Evolutionary conservation across 495 filamentous ascomycete genomes (phyloP).

Genomic region (Aspergillus affinis): DNA sequence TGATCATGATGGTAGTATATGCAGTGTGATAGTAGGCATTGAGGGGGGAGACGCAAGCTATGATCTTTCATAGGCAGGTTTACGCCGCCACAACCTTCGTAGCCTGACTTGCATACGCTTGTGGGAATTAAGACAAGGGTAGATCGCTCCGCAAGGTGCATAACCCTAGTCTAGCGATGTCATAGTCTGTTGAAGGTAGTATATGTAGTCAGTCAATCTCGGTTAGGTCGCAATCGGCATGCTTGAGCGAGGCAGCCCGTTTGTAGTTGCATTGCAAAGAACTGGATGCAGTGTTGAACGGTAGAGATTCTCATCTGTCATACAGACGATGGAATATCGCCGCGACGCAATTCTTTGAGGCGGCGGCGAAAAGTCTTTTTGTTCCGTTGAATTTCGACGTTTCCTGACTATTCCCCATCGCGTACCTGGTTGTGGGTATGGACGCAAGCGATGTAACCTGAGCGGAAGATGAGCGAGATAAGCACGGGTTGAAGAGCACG

Average conservation of each 20-base stretch:
- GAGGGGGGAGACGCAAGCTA: not conserved
- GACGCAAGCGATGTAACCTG: not conserved
- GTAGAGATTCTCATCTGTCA: not conserved
- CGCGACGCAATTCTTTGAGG: not conserved
- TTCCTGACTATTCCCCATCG: not conserved
- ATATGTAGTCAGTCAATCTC: not conserved
- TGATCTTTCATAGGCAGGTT: not conserved
- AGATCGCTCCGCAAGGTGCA: not conserved
- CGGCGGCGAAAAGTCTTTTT: too few relatives aligned
- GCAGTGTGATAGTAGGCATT: not conserved
- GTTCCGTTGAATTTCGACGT: not conserved
- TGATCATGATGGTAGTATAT: not conserved
- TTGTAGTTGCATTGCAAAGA: not conserved
- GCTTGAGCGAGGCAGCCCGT: not conserved
- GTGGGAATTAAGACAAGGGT: not conserved
- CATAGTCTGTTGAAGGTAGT: not conserved
- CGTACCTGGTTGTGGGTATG: not conserved
- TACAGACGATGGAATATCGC: not conserved
- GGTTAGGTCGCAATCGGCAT: not conserved
- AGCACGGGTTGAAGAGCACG: not conserved
- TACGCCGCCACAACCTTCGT: not conserved
- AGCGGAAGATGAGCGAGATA: not conserved
- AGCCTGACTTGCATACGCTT: not conserved
- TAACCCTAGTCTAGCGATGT: not conserved
- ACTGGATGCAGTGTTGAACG: too few relatives aligned